A percentile compares a stretch with the other conserved stretches of the same genome.
Conservation (phyloP, 1,284 basidiomycete species). For the Lignosus rhinocerotis region DNA sequence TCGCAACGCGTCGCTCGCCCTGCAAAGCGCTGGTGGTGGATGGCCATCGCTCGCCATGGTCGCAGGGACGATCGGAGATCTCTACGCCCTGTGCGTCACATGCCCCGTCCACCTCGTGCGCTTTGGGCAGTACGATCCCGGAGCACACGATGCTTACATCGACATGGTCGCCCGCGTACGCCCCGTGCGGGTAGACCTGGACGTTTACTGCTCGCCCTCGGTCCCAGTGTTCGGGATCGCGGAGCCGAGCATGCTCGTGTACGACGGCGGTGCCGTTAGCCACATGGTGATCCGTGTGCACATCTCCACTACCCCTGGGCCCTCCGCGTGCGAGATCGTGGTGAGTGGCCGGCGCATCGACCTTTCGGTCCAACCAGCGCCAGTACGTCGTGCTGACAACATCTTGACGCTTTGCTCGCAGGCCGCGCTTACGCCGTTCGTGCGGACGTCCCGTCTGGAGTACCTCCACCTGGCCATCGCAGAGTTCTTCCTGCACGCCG, state of each 20-base stretch:
- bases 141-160: not conserved
- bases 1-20: not conserved
- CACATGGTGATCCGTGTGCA: too few relatives aligned
- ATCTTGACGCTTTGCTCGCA: too few relatives aligned
- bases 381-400: too few relatives aligned
- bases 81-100: constrained; percentile 1
- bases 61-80: not conserved
- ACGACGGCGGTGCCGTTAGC: not conserved
- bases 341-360: too few relatives aligned
- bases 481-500: too few relatives aligned
- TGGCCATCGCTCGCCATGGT: constrained; percentile 8
- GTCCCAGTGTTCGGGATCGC: not conserved
- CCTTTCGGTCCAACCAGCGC: too few relatives aligned
- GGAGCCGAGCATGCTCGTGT: constrained; percentile 1
- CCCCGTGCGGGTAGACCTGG: not conserved
- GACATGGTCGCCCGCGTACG: constrained; percentile 6
- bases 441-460: too few relatives aligned
- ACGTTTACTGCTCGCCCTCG: not conserved
- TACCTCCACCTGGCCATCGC: too few relatives aligned
- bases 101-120: constrained; percentile 2
- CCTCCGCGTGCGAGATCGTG: too few relatives aligned
- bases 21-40: not conserved
- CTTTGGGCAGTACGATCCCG: not conserved
- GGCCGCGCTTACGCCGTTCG: too few relatives aligned
- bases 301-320: too few relatives aligned